These are phyloP conservation scores for Vitellaria paradoxa DNA, from an alignment of 179 eudicot genomes.

Conservation along the genomic window DNA sequence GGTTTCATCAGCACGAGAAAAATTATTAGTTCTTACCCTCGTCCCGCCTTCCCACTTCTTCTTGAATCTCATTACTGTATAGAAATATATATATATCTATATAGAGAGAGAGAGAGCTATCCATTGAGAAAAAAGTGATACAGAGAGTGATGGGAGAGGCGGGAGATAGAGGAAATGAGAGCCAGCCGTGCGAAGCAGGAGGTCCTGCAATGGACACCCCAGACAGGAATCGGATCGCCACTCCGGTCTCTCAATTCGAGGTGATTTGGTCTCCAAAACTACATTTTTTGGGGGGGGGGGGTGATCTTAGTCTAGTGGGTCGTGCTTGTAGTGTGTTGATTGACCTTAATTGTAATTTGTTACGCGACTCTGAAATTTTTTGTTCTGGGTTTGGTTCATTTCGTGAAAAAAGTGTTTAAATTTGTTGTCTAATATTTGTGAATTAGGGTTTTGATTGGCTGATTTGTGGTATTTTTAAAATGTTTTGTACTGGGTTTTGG, in stretches of 20 bases:
- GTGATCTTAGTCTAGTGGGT: neutral
- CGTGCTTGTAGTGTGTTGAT: slow-evolving; percentile 3
- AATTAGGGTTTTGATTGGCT: slow-evolving; percentile 10
- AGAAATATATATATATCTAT: neutral
- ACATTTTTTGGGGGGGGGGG: slow-evolving; percentile 4
- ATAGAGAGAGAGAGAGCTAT: neutral
- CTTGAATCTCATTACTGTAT: slow-evolving; percentile 34
- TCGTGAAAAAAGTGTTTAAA: neutral
- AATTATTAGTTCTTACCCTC: slow-evolving; percentile 16
- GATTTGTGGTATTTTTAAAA: neutral
- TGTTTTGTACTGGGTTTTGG: neutral
- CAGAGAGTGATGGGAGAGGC: slow-evolving; percentile 19
- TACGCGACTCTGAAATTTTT: neutral
- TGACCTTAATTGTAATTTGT: neutral
- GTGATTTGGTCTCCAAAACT: slow-evolving; percentile 24
- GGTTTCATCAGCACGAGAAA: slow-evolving; percentile 34
- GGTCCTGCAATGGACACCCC: slow-evolving; percentile 58
- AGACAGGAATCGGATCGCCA: slow-evolving; percentile 53
- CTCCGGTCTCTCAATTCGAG: slow-evolving; percentile 63
- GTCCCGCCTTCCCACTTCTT: slow-evolving; percentile 68
- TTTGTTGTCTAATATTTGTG: neutral
- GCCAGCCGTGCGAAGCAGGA: neutral
- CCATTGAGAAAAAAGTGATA: neutral
- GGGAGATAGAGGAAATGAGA: slow-evolving; percentile 17
- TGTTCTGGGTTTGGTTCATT: slow-evolving; percentile 3